These are phyloP conservation scores for Lentithecium fluviatile DNA, from an alignment of 495 filamentous ascomycete species.

Conservation along the genomic window DNA sequence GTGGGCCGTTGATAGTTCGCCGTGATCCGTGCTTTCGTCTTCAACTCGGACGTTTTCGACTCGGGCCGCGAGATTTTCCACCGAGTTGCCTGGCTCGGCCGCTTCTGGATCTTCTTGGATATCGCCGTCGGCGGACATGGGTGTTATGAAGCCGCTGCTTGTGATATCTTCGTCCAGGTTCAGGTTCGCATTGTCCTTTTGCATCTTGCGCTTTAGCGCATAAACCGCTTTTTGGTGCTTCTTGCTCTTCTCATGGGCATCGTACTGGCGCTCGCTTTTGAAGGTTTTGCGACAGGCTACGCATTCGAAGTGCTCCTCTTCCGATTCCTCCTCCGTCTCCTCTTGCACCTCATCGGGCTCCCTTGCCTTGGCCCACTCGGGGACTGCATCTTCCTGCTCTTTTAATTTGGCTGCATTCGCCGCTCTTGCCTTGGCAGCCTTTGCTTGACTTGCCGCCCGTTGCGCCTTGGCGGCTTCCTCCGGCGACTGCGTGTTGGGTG, in stretches of 20 bases:
- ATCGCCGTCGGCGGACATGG: conserved; percentile 32
- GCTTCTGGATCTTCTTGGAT: not conserved
- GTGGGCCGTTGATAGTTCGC: not conserved
- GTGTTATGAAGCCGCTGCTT: conserved; percentile 38
- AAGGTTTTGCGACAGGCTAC: conserved; percentile 89
- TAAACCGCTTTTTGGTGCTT: conserved; percentile 87
- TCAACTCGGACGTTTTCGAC: conserved; percentile 15
- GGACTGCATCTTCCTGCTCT: conserved; percentile 58
- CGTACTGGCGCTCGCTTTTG: conserved; percentile 88
- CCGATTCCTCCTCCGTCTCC: conserved; percentile 52
- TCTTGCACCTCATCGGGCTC: conserved; percentile 55
- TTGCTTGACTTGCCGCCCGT: conserved; percentile 73
- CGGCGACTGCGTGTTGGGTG: conserved; percentile 65
- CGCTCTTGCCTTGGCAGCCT: conserved; percentile 79
- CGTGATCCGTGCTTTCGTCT: conserved; percentile 3
- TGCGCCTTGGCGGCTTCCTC: conserved; percentile 76
- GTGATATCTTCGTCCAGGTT: conserved; percentile 50
- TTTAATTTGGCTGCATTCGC: conserved; percentile 70
- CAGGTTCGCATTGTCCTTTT: conserved; percentile 63
- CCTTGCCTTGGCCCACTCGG: conserved; percentile 72
- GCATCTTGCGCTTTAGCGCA: conserved; percentile 78
- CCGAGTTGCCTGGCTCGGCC: not conserved
- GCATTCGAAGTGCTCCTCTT: conserved; percentile 72
- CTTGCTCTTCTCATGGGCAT: conserved; percentile 94
- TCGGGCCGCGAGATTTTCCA: conserved; percentile 8